A percentile compares a stretch with the other conserved stretches of the same genome.
Conservation (phyloP, 805 yeast species). For the Naumovozyma castellii region DNA sequence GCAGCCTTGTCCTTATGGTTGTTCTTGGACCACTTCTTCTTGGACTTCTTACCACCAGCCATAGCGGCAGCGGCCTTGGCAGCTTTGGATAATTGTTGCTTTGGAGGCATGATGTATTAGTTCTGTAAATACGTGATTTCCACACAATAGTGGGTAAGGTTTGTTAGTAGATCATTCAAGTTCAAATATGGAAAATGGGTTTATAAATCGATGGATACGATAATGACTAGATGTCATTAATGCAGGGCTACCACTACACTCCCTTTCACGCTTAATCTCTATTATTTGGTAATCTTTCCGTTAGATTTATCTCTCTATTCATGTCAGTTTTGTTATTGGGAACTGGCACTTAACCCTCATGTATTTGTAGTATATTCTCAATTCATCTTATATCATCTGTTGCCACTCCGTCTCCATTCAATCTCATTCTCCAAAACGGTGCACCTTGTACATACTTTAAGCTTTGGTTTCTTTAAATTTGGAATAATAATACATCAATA, state of each 20-base stretch:
- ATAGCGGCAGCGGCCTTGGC: slow-evolving; percentile 99
- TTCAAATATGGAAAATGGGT: too few species aligned
- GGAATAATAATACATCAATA: too few species aligned
- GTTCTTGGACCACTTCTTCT: slow-evolving; percentile 99
- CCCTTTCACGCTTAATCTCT: too few species aligned
- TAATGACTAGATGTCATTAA: too few species aligned
- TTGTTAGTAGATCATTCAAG: neutral
- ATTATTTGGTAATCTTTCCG: too few species aligned
- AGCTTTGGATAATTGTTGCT: slow-evolving; percentile 97
- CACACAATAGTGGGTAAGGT: neutral
- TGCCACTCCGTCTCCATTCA: too few species aligned
- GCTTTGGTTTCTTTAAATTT: neutral
- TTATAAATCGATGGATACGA: too few species aligned
- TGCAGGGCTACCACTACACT: too few species aligned
- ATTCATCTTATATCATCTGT: neutral
- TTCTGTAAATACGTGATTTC: slow-evolving; percentile 1
- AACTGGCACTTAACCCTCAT: too few species aligned
- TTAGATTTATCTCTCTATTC: too few species aligned
- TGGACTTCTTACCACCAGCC: slow-evolving; percentile 99
- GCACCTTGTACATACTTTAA: neutral
- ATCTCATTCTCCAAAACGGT: too few species aligned
- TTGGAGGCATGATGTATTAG: slow-evolving; percentile 81
- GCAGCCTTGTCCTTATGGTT: slow-evolving; percentile 99
- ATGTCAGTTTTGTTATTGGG: too few species aligned
- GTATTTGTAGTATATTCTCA: neutral